Evolutionary conservation across 177 flowering plant species (phyloP).

Genomic region (Vitis hybrid): DNA sequence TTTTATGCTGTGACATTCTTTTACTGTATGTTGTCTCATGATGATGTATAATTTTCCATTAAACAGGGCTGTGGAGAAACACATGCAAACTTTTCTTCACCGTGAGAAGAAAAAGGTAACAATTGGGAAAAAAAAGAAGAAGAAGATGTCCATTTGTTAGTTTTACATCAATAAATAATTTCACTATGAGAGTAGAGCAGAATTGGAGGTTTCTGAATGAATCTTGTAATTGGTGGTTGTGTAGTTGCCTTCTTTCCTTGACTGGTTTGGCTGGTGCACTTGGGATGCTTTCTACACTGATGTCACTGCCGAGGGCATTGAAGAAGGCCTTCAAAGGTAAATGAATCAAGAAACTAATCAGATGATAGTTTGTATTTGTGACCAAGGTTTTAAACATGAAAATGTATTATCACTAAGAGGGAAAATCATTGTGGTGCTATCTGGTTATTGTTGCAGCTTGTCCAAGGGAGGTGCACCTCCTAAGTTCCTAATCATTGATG

Average conservation of each 20-base stretch:
- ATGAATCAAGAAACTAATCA: too few species aligned
- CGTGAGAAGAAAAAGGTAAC: constrained; percentile 84
- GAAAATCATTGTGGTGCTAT: not conserved
- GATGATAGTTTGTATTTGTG: too few species aligned
- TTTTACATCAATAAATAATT: not conserved
- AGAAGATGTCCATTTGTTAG: too few species aligned
- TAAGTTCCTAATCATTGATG: constrained; percentile 77
- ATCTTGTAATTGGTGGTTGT: constrained; percentile 7
- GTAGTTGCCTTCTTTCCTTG: constrained; percentile 80
- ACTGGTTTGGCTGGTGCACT: constrained; percentile 99
- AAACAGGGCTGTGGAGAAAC: constrained; percentile 76
- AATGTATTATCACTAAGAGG: too few species aligned
- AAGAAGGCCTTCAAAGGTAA: constrained; percentile 76
- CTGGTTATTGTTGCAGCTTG: constrained; percentile 42
- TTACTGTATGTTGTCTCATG: not conserved
- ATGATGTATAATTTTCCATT: constrained; percentile 1
- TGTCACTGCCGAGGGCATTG: constrained; percentile 87
- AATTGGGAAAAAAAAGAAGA: not conserved
- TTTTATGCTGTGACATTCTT: not conserved
- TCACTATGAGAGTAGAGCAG: too few species aligned
- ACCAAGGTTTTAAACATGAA: too few species aligned
- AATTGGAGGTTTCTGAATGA: not conserved
- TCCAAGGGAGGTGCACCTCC: constrained; percentile 78
- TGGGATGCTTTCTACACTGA: constrained; percentile 99
- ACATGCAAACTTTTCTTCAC: constrained; percentile 74